Evolutionary conservation across 805 yeast species (phyloP).

Genomic region (Sungouiozyma intestinalis): DNA sequence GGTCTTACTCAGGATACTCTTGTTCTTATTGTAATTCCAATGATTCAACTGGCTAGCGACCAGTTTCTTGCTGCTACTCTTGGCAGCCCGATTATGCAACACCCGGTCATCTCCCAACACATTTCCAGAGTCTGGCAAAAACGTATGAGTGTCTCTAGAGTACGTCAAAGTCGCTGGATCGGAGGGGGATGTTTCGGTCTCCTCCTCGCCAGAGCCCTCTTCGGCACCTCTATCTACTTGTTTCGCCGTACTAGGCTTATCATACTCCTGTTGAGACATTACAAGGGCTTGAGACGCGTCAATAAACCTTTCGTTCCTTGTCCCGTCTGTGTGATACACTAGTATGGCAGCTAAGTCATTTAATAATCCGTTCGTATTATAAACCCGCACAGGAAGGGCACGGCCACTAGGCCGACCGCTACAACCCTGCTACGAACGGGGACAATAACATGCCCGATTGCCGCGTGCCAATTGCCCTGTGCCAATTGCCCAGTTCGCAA

Average conservation of each 20-base stretch:
- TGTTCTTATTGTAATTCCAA: constrained; percentile 64
- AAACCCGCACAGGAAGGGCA: no score
- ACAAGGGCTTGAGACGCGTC: neutral
- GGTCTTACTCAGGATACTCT: constrained; percentile 51
- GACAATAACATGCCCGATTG: no score
- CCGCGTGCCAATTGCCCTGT: no score
- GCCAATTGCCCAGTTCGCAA: no score
- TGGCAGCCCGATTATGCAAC: neutral
- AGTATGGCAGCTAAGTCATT: no score
- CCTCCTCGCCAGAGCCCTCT: neutral
- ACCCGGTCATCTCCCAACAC: neutral
- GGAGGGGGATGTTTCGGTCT: neutral
- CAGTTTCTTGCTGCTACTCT: constrained; percentile 1
- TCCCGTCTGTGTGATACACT: neutral
- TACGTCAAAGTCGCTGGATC: neutral
- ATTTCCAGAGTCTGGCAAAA: neutral
- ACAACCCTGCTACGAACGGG: no score
- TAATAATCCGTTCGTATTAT: no score
- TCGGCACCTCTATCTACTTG: neutral
- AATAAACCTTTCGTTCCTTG: neutral
- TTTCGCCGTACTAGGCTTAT: no score
- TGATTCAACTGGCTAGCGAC: constrained; percentile 45
- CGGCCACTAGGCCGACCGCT: no score
- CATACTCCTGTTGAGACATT: neutral
- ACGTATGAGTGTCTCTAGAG: neutral